A percentile compares a stretch with the other conserved stretches of the same genome.
Evolutionary conservation across 2,329 filamentous ascomycete genomes (phyloP).

Genomic region (Furcasterigmium furcatum): DNA sequence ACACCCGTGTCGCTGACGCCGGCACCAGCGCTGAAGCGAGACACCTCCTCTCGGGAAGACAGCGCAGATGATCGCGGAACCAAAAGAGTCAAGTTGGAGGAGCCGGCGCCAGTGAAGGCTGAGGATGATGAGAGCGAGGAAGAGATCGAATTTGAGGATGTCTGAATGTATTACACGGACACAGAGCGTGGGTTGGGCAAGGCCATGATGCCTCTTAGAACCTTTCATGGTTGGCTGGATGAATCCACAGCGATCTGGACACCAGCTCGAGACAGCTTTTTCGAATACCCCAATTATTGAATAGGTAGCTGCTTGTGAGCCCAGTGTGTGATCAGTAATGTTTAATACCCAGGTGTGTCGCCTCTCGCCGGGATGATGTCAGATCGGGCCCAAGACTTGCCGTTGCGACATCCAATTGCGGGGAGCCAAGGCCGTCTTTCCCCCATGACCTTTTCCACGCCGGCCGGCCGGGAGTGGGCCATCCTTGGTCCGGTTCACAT

Average conservation of each 20-base stretch:
- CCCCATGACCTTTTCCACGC: too few relatives aligned
- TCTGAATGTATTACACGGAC: conserved; percentile 22
- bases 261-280: too few relatives aligned
- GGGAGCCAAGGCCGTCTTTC: too few relatives aligned
- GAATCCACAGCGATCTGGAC: too few relatives aligned
- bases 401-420: too few relatives aligned
- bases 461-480: too few relatives aligned
- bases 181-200: not conserved
- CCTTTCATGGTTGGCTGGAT: too few relatives aligned
- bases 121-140: conserved; percentile 50
- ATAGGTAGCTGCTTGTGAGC: too few relatives aligned
- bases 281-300: too few relatives aligned
- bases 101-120: conserved; percentile 30
- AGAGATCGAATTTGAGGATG: conserved; percentile 58
- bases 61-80: conserved; percentile 40
- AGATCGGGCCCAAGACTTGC: not conserved
- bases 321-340: too few relatives aligned
- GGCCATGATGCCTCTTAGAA: too few relatives aligned
- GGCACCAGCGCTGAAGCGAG: conserved; percentile 27
- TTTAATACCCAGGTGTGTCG: not conserved
- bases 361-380: conserved; percentile 4
- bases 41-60: conserved; percentile 22
- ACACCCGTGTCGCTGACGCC: conserved; percentile 24
- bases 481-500: too few relatives aligned
- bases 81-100: conserved; percentile 62